Evolutionary conservation across 768 basidiomycete species (phyloP).

Genomic region (Arthromyces matolae): DNA sequence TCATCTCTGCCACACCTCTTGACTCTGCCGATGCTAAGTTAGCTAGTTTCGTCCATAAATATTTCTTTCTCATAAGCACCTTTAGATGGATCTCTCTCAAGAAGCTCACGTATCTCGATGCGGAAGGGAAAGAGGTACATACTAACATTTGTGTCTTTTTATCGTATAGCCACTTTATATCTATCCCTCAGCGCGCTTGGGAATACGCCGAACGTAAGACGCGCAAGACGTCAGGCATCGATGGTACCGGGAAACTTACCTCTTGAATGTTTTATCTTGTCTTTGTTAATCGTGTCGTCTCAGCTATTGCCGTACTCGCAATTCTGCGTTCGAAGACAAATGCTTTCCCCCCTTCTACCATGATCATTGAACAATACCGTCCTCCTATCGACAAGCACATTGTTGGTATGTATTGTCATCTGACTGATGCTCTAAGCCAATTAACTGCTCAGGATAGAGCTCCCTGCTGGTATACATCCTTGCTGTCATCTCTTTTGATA

Average conservation of each 20-base stretch:
- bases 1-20: slow-evolving; percentile 51
- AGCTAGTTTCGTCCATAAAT: slow-evolving; percentile 32
- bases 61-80: background rate
- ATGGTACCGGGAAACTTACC: slow-evolving; percentile 51
- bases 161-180: background rate
- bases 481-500: background rate
- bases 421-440: background rate
- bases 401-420: slow-evolving; percentile 48
- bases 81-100: slow-evolving; percentile 82
- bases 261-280: background rate
- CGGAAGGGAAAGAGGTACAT: slow-evolving; percentile 67
- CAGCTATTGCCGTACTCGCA: slow-evolving; percentile 84
- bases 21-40: slow-evolving; percentile 57
- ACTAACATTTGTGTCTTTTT: too few species aligned
- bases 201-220: slow-evolving; percentile 86
- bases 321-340: slow-evolving; percentile 72
- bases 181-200: slow-evolving; percentile 72
- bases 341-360: slow-evolving; percentile 70
- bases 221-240: slow-evolving; percentile 70
- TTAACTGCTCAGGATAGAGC: slow-evolving; percentile 21
- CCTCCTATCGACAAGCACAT: slow-evolving; percentile 78
- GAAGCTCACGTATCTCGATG: slow-evolving; percentile 77
- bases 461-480: slow-evolving; percentile 31
- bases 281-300: background rate
- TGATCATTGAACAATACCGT: slow-evolving; percentile 90